Evolutionary conservation across 1,284 basidiomycete genomes (phyloP).

Genomic region (Exobasidium rhododendri): DNA sequence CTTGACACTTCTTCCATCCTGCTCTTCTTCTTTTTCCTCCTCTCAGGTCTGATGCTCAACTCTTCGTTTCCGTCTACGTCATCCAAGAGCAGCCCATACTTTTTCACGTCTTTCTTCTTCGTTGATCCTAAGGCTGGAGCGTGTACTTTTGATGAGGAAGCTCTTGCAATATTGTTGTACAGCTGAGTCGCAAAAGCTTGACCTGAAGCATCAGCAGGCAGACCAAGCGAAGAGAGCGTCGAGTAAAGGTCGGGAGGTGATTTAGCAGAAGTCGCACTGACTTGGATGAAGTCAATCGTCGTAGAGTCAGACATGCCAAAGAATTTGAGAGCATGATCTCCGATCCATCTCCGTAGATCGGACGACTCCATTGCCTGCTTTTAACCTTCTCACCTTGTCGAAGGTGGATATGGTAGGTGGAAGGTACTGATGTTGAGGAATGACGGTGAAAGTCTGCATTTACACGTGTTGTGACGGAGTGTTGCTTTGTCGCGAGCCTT

Average conservation of each 20-base stretch:
- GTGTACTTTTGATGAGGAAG: slow-evolving; percentile 67
- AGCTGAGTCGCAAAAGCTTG: slow-evolving; percentile 76
- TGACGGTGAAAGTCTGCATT: neutral
- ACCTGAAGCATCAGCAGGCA: slow-evolving; percentile 74
- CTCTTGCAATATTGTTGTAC: slow-evolving; percentile 68
- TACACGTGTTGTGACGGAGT: neutral
- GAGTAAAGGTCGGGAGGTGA: slow-evolving; percentile 73
- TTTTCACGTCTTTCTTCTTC: slow-evolving; percentile 61
- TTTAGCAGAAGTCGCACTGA: slow-evolving; percentile 71
- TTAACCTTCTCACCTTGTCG: neutral
- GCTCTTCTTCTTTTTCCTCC: slow-evolving; percentile 62
- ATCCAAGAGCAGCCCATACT: slow-evolving; percentile 39
- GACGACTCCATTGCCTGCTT: neutral
- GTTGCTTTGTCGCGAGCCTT: neutral
- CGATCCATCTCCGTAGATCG: slow-evolving; percentile 44
- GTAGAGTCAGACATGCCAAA: slow-evolving; percentile 47
- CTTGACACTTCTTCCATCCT: slow-evolving; percentile 70
- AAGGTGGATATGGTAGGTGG: neutral
- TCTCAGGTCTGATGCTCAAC: slow-evolving; percentile 43
- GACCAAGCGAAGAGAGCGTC: slow-evolving; percentile 71
- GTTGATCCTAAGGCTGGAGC: slow-evolving; percentile 55
- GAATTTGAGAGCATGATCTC: slow-evolving; percentile 41
- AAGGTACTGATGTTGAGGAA: neutral
- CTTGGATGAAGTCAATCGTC: slow-evolving; percentile 43
- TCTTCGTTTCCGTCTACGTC: slow-evolving; percentile 29